These are phyloP conservation scores for Aspergillus melleus DNA, from an alignment of 2,329 filamentous ascomycete species.

Conservation along the genomic window DNA sequence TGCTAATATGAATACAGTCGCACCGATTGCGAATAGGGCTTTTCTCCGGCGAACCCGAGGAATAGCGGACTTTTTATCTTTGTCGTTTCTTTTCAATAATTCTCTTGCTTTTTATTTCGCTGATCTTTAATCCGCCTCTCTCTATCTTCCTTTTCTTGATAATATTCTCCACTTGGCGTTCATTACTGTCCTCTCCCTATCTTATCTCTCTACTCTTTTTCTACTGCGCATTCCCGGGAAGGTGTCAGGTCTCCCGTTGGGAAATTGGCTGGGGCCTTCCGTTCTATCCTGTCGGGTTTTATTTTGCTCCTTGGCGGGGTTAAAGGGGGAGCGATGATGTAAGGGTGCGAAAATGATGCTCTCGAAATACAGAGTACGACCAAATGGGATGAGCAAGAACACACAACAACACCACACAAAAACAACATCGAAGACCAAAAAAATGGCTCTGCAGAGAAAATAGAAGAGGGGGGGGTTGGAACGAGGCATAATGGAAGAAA, in stretches of 20 bases:
- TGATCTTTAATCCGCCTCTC: constrained; percentile 8
- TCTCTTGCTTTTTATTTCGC: not conserved
- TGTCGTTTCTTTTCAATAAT: constrained; percentile 6
- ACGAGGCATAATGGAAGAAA: not conserved
- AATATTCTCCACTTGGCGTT: constrained; percentile 20
- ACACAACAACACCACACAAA: not conserved
- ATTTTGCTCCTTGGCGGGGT: not conserved
- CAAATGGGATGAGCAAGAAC: constrained; percentile 2
- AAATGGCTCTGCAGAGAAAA: not conserved
- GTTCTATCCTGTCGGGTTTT: not conserved
- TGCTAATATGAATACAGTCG: constrained; percentile 56
- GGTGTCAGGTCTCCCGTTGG: not conserved
- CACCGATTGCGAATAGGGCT: constrained; percentile 76
- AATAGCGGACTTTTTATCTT: constrained; percentile 38
- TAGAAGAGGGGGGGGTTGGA: not conserved
- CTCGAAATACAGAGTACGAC: not conserved
- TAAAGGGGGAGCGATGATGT: not conserved
- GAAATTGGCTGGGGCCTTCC: constrained; percentile 11
- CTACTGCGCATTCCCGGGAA: constrained; percentile 4
- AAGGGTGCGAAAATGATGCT: not conserved
- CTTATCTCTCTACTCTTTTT: constrained; percentile 14
- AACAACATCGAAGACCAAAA: not conserved
- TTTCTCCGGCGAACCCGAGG: constrained; percentile 69
- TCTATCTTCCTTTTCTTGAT: constrained; percentile 13
- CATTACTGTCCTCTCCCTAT: constrained; percentile 13